Evolutionary conservation across 2,329 filamentous ascomycete species (phyloP), one percentile per base, ranked within the genome.

Genomic region (Rhinocladiella mackenziei): DNA sequence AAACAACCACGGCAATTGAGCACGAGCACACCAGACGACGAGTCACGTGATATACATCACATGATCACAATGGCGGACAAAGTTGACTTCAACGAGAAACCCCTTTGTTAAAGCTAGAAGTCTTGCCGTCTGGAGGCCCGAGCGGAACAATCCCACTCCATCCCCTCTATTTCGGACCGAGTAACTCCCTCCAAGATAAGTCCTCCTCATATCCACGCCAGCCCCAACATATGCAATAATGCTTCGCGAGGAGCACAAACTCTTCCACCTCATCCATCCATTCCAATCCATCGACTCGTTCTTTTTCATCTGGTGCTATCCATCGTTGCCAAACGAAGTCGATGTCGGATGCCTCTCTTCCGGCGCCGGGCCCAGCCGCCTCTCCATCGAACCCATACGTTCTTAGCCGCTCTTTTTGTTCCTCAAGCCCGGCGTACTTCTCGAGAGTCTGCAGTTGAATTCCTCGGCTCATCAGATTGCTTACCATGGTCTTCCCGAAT

Each of bases 191-290:
- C 68, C 68, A 72, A 8, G 55, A 56, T 18, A 28, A 42, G 31
- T 47, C 40, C 17, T 55, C 50, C 2, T 48, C 41, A 5, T 59
- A 62, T 22, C 81, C 79, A 56, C 78, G 81, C 78, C 85, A 94
- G 1, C 83, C 92, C 91, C 91, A 97, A 3, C 81, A 82, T 31
- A 98, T 76, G 53, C 89, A 81, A 60, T 98, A 98, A 71, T 98
- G 92, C 53, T 77, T 79, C 1, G 89, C 86, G 56, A 98, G 66
- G 56, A 98, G 66, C 58, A 83, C 75, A 84, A 92, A 94, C 68
- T 98, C 92, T 66, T 98, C 92, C 17, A 96, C 76, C 66, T 98
- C 92, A 67, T 98, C 92, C 51, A 98, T 65, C 58, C 92, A 89
- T 64, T 98, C 89, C 18, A 96, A 63, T 8, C 70, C 66, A 53